A percentile compares a stretch with the other conserved stretches of the same genome.
Evolutionary conservation across 1,284 basidiomycete genomes (phyloP).

Genomic region (Rhizoctonia solani): DNA sequence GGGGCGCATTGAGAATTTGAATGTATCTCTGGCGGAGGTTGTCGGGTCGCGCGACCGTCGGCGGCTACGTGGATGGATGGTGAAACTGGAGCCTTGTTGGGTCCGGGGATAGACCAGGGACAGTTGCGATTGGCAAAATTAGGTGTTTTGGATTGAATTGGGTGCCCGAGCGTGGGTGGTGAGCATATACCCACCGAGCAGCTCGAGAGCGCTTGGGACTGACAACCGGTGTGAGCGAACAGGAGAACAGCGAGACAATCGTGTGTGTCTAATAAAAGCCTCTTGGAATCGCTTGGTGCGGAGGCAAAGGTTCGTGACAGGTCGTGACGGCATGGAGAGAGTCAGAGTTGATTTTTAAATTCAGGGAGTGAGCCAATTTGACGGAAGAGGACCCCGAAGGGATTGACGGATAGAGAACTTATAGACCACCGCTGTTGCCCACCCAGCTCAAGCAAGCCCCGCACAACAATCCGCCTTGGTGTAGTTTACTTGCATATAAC

Average conservation of each 20-base stretch:
- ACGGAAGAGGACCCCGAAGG: constrained; percentile 17
- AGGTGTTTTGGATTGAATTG: constrained; percentile 18
- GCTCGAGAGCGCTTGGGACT: not conserved
- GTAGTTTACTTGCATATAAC: not conserved
- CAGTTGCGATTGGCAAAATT: constrained; percentile 12
- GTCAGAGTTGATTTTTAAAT: no score
- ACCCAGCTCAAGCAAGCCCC: constrained; percentile 11
- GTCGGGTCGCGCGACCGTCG: no score
- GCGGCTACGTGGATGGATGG: no score
- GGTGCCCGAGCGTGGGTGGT: not conserved
- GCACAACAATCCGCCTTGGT: not conserved
- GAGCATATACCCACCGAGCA: no score
- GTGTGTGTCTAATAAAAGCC: not conserved
- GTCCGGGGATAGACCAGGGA: constrained; percentile 16
- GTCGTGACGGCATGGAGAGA: constrained; percentile 16
- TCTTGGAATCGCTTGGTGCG: not conserved
- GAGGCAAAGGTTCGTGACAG: constrained; percentile 10
- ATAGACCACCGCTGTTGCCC: constrained; percentile 6
- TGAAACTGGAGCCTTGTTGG: no score
- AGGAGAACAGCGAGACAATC: no score
- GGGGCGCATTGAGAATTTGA: no score
- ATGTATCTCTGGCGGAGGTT: no score
- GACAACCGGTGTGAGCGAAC: no score
- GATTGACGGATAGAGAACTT: constrained; percentile 9
- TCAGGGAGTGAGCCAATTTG: constrained; percentile 6